A percentile compares a stretch with the other conserved stretches of the same genome.
phyloP scores from a whole-genome alignment of 441 rosid species.

The Theobroma grandiflorum region DNA sequence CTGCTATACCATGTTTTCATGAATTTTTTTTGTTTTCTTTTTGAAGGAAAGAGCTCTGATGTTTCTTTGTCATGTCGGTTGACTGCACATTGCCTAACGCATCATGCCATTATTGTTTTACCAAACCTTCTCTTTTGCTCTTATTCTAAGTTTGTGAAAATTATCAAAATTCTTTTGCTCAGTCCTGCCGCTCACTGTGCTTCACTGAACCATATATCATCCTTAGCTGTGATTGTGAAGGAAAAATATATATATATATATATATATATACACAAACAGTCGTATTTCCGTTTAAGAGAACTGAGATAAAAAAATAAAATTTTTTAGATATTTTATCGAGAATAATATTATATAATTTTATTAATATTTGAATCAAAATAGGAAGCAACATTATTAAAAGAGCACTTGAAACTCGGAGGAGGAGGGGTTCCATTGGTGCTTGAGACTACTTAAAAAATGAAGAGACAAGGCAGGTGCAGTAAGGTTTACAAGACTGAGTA shows the following conservation, averaged over 20 bases:
- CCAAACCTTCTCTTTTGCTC: background rate
- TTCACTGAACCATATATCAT: background rate
- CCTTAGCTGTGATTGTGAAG: too few species aligned
- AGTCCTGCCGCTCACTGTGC: background rate
- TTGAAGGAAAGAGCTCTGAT: background rate
- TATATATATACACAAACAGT: too few species aligned
- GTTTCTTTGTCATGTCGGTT: slow-evolving; percentile 31
- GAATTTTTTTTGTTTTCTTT: background rate
- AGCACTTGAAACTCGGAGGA: too few species aligned
- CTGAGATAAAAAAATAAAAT: too few species aligned
- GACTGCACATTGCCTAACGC: slow-evolving; percentile 4
- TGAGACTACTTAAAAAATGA: background rate
- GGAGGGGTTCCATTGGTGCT: background rate
- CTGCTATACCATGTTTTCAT: slow-evolving; percentile 28
- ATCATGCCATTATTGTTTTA: slow-evolving; percentile 13
- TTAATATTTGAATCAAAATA: too few species aligned
- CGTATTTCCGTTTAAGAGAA: too few species aligned
- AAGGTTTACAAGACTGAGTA: too few species aligned
- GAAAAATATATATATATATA: too few species aligned
- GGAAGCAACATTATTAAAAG: too few species aligned
- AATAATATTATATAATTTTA: too few species aligned
- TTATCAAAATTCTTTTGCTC: background rate
- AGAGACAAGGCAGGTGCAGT: too few species aligned
- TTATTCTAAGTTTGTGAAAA: background rate
- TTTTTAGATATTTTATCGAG: too few species aligned